Conservation (phyloP, 2,329 filamentous ascomycete genomes). For the Trichoderma sp. region DNA sequence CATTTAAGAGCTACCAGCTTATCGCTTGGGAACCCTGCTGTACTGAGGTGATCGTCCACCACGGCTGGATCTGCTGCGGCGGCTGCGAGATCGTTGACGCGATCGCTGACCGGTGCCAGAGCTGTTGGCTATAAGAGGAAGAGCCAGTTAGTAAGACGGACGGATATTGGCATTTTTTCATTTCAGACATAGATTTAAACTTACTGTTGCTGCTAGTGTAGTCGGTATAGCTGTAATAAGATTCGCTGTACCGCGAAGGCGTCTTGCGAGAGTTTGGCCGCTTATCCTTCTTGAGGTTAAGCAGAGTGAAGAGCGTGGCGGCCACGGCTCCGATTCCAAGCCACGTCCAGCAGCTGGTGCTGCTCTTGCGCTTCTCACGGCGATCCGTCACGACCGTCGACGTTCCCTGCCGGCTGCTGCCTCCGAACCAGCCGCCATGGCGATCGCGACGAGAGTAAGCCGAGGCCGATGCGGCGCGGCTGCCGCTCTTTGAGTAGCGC, state of each 20-base stretch:
- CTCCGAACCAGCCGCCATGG: slow-evolving; percentile 56
- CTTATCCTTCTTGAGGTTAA: slow-evolving; percentile 54
- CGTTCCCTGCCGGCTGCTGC: slow-evolving; percentile 45
- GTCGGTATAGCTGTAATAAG: slow-evolving; percentile 52
- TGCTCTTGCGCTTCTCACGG: slow-evolving; percentile 49
- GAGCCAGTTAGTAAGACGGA: slow-evolving; percentile 23
- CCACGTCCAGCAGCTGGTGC: slow-evolving; percentile 50
- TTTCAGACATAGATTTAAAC: not conserved
- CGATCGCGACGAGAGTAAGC: slow-evolving; percentile 48
- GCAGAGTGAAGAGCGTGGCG: slow-evolving; percentile 50
- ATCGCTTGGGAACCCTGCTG: slow-evolving; percentile 27
- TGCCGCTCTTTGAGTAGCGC: slow-evolving; percentile 49
- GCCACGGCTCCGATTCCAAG: slow-evolving; percentile 51
- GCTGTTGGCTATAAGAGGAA: slow-evolving; percentile 36
- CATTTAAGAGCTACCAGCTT: slow-evolving; percentile 12
- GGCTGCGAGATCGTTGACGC: slow-evolving; percentile 35
- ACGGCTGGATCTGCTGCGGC: slow-evolving; percentile 33
- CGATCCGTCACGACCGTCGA: slow-evolving; percentile 39
- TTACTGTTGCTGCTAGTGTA: slow-evolving; percentile 39
- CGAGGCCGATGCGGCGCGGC: slow-evolving; percentile 40
- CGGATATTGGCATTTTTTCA: not conserved
- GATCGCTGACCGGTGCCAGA: slow-evolving; percentile 46
- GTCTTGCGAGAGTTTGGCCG: slow-evolving; percentile 40
- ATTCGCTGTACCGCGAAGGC: slow-evolving; percentile 49
- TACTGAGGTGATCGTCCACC: slow-evolving; percentile 35